Evolutionary conservation across 2,329 filamentous ascomycete species (phyloP).

Genomic region (Colletotrichum melonis): DNA sequence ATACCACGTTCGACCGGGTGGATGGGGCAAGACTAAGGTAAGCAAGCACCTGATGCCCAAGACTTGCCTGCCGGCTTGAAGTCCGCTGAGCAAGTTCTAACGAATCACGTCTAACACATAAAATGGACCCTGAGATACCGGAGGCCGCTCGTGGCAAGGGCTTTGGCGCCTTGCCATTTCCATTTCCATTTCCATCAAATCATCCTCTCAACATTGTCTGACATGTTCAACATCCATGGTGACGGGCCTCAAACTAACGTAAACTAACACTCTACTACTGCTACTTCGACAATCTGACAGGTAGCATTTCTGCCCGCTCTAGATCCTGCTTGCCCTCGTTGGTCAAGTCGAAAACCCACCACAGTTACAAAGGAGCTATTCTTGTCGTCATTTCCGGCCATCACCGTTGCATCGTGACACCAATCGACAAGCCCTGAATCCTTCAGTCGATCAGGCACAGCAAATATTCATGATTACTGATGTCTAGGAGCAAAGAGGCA

Average conservation of each 20-base stretch:
- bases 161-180: neutral
- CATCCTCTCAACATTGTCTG: neutral
- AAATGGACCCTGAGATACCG: neutral
- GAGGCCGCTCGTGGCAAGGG: neutral
- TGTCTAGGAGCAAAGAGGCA: neutral
- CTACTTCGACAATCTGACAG: neutral
- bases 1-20: neutral
- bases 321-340: neutral
- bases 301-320: neutral
- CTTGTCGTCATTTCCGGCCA: conserved; percentile 10
- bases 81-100: neutral
- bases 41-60: neutral
- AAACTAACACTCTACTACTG: neutral
- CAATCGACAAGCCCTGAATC: conserved; percentile 6
- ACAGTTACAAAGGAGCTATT: neutral
- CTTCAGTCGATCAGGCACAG: neutral
- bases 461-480: neutral
- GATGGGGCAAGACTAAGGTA: neutral
- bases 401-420: conserved; percentile 5
- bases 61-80: neutral
- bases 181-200: neutral
- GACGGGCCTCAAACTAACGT: neutral
- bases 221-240: neutral
- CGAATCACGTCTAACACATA: neutral
- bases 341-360: conserved; percentile 3